Base-by-base conservation (phyloP, 148 eudicot species). In the Linanthus parryae region DNA sequence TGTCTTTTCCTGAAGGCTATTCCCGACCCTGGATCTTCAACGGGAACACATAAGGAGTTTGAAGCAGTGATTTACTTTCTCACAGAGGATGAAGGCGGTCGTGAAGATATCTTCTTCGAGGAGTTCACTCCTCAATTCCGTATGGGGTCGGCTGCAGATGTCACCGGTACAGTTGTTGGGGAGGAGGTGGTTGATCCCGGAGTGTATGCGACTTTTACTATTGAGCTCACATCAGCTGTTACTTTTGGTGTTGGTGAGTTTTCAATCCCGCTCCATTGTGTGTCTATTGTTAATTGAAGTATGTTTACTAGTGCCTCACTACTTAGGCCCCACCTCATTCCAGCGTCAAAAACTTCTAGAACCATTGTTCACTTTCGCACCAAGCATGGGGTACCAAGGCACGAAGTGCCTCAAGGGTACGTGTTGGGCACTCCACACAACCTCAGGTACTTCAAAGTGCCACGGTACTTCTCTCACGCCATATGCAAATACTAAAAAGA, bases 151-250 rank as follows among this genome's bases (percentile, higher is more conserved):
- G 84, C 94, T 9, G 94, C 89, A 22, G 94, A 84, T 71, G 73
- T 84, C 41, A 75, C 81, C 18, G 97, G 94, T 14, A 88, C 70
- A 68, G 81, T 88, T 30, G 81, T 74, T 54, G 71, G 81, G 73
- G 94, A 94, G 2, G 86, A 84, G 77, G 84, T 88, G 94, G 97
- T 84, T 58, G 74, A 84, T 82, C 97, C 97, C 22, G 97, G 97
- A 52, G 97, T 84, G 77, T 81, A 88, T 70, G 87, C 84, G 55
- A 77, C 87, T 63, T 94, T 90, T 63, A 58, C 62, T 55, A 84
- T 88, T 69, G 97, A 88, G 73, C 80, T 88, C 56, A 73, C 73
- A 15, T 67, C 68, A 4, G 52, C 97, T 3, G 82, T 84, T 62
- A 84, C 94, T 61, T 80, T 84, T 46, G 94, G 82, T 66, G 58